Evolutionary conservation across 495 filamentous ascomycete genomes (phyloP).

Genomic region (Aspergillus haitiensis): DNA sequence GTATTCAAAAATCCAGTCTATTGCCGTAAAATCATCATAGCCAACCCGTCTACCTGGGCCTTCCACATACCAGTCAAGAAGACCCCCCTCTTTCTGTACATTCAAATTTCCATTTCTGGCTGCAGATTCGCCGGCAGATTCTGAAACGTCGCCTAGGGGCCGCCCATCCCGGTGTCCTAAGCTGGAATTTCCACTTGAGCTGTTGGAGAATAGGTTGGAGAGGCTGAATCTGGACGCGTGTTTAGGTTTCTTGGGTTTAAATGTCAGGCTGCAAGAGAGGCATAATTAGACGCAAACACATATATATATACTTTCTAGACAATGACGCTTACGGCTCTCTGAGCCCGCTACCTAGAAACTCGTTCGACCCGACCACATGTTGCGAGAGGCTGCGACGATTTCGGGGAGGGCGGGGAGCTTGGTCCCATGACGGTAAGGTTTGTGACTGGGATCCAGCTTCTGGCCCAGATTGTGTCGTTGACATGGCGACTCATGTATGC

Average conservation of each 20-base stretch:
- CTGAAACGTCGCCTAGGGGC: slow-evolving; percentile 7
- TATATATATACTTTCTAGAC: slow-evolving; percentile 1
- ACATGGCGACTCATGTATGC: slow-evolving; percentile 21
- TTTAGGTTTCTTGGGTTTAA: slow-evolving; percentile 77
- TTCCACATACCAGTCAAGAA: slow-evolving; percentile 86
- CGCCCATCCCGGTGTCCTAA: slow-evolving; percentile 31
- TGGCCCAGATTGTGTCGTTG: slow-evolving; percentile 17
- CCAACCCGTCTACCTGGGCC: slow-evolving; percentile 87
- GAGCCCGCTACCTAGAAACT: slow-evolving; percentile 51
- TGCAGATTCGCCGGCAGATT: slow-evolving; percentile 19
- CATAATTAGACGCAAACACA: background rate
- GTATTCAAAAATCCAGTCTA: slow-evolving; percentile 99
- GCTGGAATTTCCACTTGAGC: slow-evolving; percentile 25
- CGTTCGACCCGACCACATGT: slow-evolving; percentile 32
- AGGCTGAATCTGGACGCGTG: slow-evolving; percentile 56
- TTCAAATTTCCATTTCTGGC: slow-evolving; percentile 41
- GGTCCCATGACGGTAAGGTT: slow-evolving; percentile 14
- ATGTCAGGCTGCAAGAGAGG: slow-evolving; percentile 58
- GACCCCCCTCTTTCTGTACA: slow-evolving; percentile 62
- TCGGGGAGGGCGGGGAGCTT: slow-evolving; percentile 13
- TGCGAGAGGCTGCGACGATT: slow-evolving; percentile 12
- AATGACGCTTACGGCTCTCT: slow-evolving; percentile 43
- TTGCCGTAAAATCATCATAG: slow-evolving; percentile 95
- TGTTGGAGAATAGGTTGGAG: slow-evolving; percentile 51
- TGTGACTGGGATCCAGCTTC: slow-evolving; percentile 20